phyloP scores from a whole-genome alignment of 768 basidiomycete genomes.

The Lactifluus piperatus region DNA sequence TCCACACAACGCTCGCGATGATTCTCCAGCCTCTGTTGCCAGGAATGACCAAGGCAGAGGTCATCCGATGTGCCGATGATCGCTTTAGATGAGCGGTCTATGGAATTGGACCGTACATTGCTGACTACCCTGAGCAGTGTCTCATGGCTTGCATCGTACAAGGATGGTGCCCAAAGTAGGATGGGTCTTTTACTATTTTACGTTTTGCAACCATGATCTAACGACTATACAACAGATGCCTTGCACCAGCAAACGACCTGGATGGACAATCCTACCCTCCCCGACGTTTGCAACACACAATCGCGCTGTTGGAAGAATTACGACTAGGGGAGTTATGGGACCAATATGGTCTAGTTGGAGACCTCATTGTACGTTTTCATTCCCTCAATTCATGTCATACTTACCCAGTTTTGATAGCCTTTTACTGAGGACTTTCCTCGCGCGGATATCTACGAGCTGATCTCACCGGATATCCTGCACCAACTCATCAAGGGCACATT shows the following conservation, averaged over 20 bases:
- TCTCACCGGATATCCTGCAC: background rate
- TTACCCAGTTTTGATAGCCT: background rate
- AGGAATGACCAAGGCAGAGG: constrained; percentile 17
- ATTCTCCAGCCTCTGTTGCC: background rate
- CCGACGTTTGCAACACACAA: too few relatives aligned
- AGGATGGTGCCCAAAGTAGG: constrained; percentile 26
- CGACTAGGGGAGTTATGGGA: too few relatives aligned
- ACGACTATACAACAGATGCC: too few relatives aligned
- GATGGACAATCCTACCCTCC: too few relatives aligned
- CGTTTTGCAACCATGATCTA: too few relatives aligned
- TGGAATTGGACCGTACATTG: constrained; percentile 30
- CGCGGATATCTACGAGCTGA: background rate
- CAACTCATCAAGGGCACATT: background rate
- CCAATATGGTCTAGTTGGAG: too few relatives aligned
- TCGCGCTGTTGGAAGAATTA: too few relatives aligned
- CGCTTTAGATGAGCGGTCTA: constrained; percentile 28
- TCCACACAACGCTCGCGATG: background rate
- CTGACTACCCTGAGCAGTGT: constrained; percentile 27
- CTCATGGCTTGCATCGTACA: constrained; percentile 25
- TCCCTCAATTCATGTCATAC: too few relatives aligned
- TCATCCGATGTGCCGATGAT: constrained; percentile 22
- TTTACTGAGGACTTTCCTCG: too few relatives aligned
- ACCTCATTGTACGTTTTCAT: too few relatives aligned
- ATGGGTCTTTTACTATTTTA: too few relatives aligned
- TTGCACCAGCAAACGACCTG: too few relatives aligned